Base-by-base conservation (phyloP, 345 rosid genomes). In the Euphorbia lathyris region DNA sequence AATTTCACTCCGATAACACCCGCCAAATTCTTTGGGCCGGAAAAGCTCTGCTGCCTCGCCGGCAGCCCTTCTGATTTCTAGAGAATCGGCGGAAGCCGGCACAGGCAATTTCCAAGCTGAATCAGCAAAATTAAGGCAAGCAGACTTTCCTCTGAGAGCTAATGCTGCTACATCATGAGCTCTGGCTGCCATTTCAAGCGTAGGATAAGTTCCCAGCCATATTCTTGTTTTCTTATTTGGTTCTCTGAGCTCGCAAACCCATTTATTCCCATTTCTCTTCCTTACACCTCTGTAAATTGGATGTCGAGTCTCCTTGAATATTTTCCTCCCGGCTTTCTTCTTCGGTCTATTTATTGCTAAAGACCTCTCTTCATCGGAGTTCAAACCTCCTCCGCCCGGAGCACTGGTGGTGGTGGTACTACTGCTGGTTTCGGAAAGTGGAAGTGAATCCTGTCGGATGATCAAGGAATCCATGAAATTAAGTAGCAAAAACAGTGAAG, bases 101-200 rank as follows among this genome's bases (percentile, higher is more conserved):
- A 73, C 61, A 0, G 89, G 96, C 9, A 88, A 71, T 12, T 81
- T 80, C 90, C 93, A 88, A 1, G 76, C 71, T 0, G 96, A 90
- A 73, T 90, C 96, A 0, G 88, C 86, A 62, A 88, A 90, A 70
- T 90, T 90, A 34, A 90, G 86, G 79, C 93, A 88, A 10, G 87
- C 90, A 9, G 84, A 73, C 50, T 85, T 85, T 7, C 96, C 91
- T 62, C 88, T 83, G 9, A 90, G 72, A 0, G 91, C 84, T 47
- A 90, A 66, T 7, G 85, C 96, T 0, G 96, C 96, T 0, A 90
- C 93, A 71, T 90, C 96, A 51, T 90, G 96, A 0, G 96, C 96
- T 56, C 90, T 75, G 0, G 93, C 96, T 0, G 96, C 96, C 96
- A 88, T 88, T 55, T 90, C 93, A 0, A 93, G 82, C 0, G 88